Base-by-base conservation (phyloP, 2,329 filamentous ascomycete genomes). In the Geosmithia morbida region DNA sequence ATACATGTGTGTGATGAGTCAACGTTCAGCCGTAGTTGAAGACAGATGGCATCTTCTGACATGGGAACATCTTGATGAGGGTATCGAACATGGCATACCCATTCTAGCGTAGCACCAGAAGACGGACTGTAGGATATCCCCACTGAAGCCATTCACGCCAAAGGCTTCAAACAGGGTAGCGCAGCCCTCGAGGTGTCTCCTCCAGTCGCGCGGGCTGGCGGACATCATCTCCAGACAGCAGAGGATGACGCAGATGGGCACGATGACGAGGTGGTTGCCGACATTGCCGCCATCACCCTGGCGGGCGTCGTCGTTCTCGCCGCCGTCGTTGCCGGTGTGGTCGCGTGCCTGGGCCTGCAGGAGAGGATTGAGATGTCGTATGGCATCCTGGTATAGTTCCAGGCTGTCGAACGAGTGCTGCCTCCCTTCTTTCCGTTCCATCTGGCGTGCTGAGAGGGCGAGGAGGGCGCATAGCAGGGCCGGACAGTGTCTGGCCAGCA, bases 91-190 rank as follows among this genome's bases (percentile, higher is more conserved):
- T 49, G 70, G 67, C 68, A 50, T 49, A 70, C 67, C 68, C 72
- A 79, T 79, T 43, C 74, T 65, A 1, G 71, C 72, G 54, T 74
- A 78, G 51, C 72, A 77, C 75, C 75, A 79, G 50, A 78, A 79
- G 0, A 77, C 62, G 0, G 74, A 72, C 55, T 75, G 72, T 7
- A 71, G 57, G 17, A 77, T 54, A 0, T 73, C 74, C 2, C 70
- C 68, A 19, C 66, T 68, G 45, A 75, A 72, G 0, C 74, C 74
- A 43, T 74, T 66, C n/a, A 77, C 69, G 10, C 65, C 69, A 45
- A 72, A 67, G 0, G 71, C 66, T 51, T 72, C 67, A 43, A 79
- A 71, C 3, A 79, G 59, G 2, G 70, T 70, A 2, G 75, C 74
- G 50, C 74, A 78, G 1, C 75, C 75, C 47, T 79, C 75, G 2